Percentiles rank a stretch among this genome's conserved stretches.
Evolutionary conservation across 768 basidiomycete species (phyloP).

Genomic region (Cystoderma amianthinum): DNA sequence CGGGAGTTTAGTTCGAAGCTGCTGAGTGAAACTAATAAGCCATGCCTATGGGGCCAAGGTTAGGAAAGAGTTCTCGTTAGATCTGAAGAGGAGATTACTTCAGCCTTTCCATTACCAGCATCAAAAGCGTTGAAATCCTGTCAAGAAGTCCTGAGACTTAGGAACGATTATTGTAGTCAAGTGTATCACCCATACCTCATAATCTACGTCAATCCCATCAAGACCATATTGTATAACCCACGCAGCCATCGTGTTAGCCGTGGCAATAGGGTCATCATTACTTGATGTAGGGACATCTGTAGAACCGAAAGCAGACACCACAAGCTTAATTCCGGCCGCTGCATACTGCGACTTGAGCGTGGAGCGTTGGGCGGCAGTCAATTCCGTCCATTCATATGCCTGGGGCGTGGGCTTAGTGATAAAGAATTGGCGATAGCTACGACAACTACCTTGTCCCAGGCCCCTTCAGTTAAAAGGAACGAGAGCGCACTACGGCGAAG

Average conservation of each 20-base stretch:
- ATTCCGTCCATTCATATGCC: conserved; percentile 46
- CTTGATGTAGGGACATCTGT: conserved; percentile 48
- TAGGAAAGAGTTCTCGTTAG: background rate
- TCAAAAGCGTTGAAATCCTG: conserved; percentile 61
- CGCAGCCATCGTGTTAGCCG: conserved; percentile 58
- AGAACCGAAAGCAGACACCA: conserved; percentile 58
- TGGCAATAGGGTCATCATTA: conserved; percentile 51
- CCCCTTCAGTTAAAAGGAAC: conserved; percentile 48
- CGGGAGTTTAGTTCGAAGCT: conserved; percentile 42
- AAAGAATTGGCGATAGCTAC: background rate
- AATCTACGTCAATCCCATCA: conserved; percentile 73
- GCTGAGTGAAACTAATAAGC: conserved; percentile 46
- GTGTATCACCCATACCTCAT: conserved; percentile 39
- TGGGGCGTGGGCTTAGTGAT: conserved; percentile 7
- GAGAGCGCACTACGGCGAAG: conserved; percentile 30
- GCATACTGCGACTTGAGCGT: conserved; percentile 45
- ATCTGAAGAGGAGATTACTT: conserved; percentile 21
- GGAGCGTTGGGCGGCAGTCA: conserved; percentile 37
- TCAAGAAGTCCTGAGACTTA: background rate
- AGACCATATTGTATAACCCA: conserved; percentile 56
- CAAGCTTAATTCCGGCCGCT: conserved; percentile 51
- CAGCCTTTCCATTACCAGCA: conserved; percentile 41
- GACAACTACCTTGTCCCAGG: conserved; percentile 44
- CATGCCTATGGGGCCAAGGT: conserved; percentile 25
- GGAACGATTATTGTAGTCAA: conserved; percentile 1